phyloP scores from a whole-genome alignment of 495 filamentous ascomycete species.

The Aspergillus bertholletiae region DNA sequence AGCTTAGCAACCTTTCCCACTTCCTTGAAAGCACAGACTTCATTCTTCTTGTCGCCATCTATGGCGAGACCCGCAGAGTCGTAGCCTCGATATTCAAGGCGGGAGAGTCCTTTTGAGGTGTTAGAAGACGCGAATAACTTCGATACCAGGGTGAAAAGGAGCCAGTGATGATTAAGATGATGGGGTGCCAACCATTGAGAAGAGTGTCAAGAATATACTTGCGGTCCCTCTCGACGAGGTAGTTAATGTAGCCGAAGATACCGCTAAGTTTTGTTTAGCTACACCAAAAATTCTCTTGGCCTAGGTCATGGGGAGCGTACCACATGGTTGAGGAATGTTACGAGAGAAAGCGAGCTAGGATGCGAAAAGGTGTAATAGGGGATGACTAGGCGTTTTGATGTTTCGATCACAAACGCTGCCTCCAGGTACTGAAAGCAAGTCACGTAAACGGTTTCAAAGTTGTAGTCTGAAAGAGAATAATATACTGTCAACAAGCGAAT shows the following conservation, averaged over 20 bases:
- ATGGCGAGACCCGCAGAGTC: constrained; percentile 95
- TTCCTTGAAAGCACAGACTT: constrained; percentile 97
- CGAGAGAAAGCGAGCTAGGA: not conserved
- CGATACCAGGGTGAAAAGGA: not conserved
- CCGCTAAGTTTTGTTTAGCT: constrained; percentile 54
- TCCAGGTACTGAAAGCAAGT: not conserved
- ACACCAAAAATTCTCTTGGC: not conserved
- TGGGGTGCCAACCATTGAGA: constrained; percentile 72
- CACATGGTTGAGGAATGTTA: constrained; percentile 20
- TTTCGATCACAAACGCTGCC: not conserved
- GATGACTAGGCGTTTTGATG: not conserved
- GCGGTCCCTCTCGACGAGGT: constrained; percentile 89
- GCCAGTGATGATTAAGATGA: not conserved
- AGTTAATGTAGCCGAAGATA: constrained; percentile 97
- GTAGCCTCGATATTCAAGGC: constrained; percentile 94
- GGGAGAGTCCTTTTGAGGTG: constrained; percentile 60
- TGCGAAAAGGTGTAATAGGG: not conserved
- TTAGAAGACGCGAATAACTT: not conserved
- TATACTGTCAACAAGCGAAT: not conserved
- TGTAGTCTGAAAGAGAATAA: not conserved
- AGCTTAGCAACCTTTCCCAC: constrained; percentile 98
- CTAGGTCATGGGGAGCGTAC: constrained; percentile 22
- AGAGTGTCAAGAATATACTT: constrained; percentile 92
- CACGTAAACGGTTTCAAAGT: not conserved
- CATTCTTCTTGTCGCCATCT: constrained; percentile 97